phyloP scores from a whole-genome alignment of 75 land plant species.

The Cunninghamia lanceolata region DNA sequence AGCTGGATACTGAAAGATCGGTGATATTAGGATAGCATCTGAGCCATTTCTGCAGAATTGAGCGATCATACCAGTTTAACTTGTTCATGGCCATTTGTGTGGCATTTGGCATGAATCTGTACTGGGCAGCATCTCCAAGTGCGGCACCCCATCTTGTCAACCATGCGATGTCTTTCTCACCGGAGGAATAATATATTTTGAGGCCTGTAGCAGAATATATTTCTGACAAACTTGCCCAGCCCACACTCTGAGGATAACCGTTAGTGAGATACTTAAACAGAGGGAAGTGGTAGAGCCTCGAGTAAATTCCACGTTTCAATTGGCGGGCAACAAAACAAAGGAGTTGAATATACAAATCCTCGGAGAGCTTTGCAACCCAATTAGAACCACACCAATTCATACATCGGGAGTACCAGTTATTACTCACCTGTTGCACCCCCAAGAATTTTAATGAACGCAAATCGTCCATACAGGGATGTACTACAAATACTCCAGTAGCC shows the following conservation, averaged over 20 bases:
- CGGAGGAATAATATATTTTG: constrained; percentile 10
- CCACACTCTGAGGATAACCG: constrained; percentile 2
- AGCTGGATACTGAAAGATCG: constrained; percentile 10
- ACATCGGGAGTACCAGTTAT: constrained; percentile 32
- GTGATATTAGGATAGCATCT: background rate
- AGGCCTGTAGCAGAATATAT: background rate
- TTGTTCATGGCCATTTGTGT: too few relatives aligned
- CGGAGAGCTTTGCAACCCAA: constrained; percentile 28
- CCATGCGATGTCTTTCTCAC: constrained; percentile 21
- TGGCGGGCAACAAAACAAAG: constrained; percentile 29
- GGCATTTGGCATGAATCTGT: too few relatives aligned
- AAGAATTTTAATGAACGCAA: constrained; percentile 4
- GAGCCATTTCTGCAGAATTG: constrained; percentile 23
- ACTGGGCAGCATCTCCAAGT: too few relatives aligned
- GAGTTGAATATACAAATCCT: constrained; percentile 47
- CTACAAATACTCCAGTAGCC: too few relatives aligned
- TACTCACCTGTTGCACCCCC: constrained; percentile 25
- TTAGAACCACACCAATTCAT: constrained; percentile 18
- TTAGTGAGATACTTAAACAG: constrained; percentile 17
- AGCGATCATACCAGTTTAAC: background rate
- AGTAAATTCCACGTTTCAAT: constrained; percentile 11
- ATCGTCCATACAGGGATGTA: too few relatives aligned
- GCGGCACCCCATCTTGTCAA: too few relatives aligned
- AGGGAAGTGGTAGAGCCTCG: background rate
- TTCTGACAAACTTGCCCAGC: constrained; percentile 18